Evolutionary conservation across 352 stramenopile genomes (phyloP), one percentile per base, ranked within the genome.

Genomic region (Poterioochromonas sp.): DNA sequence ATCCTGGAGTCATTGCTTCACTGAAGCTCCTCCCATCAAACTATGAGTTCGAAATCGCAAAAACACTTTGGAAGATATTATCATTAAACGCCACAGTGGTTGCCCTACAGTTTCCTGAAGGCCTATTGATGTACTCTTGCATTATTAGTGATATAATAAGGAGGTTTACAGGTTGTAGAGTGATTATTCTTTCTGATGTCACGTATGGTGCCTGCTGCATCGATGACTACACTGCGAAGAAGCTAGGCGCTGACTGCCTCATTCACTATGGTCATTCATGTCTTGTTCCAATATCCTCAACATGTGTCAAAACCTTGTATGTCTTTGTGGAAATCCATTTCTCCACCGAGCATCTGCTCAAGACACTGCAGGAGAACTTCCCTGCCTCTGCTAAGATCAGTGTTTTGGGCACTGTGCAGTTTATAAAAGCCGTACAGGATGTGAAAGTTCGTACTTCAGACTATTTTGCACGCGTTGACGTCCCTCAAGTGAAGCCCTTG

Each of bases 251-350:
- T 22, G 91, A 98, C 82, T 92, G 99, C 34, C 90, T 99, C 83
- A 90, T 99, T n/a, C 96, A 99, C 83, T 99, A 99, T 81, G 96
- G 96, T 49, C 96, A 99, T 84, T 97, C 90, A 49, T 99, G 96
- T 83, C 86, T 99, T 26, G 95, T 99, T 34, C 96, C 96, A 0
- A 93, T 99, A 65, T 92, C 96, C 62, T 86, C 94, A 44, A 99
- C 95, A 22, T 89, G 87, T 34, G 94, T 97, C 79, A 95, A 94
- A 0, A 88, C 83, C 78, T 71, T 99, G 22, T 99, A 99, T 84
- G 94, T 99, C 0, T 99, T 99, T 83, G 96, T 99, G 54, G 95
- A 99, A 84, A 98, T 99, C 81, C 87, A 90, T 22, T 97, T 99
- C 68, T 95, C 99, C 84, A 90, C 97, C 0, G 85, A 93, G 0